Base-by-base conservation (phyloP, 2,329 filamentous ascomycete species). In the Trichoderma oligosporum region DNA sequence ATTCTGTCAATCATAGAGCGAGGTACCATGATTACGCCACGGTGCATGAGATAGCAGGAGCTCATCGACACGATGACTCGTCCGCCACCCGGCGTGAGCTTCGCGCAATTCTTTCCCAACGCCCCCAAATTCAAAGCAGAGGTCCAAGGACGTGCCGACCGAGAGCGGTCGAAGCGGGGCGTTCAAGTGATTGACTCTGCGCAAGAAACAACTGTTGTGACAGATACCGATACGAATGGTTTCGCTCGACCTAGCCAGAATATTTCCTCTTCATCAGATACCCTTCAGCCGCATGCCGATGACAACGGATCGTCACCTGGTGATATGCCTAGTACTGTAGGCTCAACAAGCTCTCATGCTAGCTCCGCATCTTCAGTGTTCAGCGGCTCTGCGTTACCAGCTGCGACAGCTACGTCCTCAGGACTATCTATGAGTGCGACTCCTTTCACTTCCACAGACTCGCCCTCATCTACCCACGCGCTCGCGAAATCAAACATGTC, bases 41-140 rank as follows among this genome's bases (percentile, higher is more conserved):
- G 76, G 76, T 70, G 72, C 75, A 71, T 75, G 71, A 74, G 75
- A 76, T 78, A 78, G 74, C 76, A 75, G 73, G 73, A 73, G 72
- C 73, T 70, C 71, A 73, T 72, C 70, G 70, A 74, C 79, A 85
- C 77, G 77, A 89, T 89, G 87, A 89, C 89, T 84, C 89, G 88
- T 79, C 83, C 86, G 72, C 81, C 85, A 68, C 80, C 82, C 61
- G 78, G 79, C 74, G 86, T 87, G 78, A 86, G 86, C 77, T 92
- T 91, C 81, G 88, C 87, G 76, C 85, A 91, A 76, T 94, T 91
- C 81, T 92, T 91, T 74, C 88, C 88, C 65, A 84, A 87, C 71
- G 89, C 88, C 69, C 88, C 89, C 65, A 85, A 80, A 71, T 78
- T 80, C 76, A 83, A 76, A 71, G 73, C 73, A 60, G 76, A 75